Conservation (phyloP, 2,329 filamentous ascomycete species). For the Trichophyton rubrum region DNA sequence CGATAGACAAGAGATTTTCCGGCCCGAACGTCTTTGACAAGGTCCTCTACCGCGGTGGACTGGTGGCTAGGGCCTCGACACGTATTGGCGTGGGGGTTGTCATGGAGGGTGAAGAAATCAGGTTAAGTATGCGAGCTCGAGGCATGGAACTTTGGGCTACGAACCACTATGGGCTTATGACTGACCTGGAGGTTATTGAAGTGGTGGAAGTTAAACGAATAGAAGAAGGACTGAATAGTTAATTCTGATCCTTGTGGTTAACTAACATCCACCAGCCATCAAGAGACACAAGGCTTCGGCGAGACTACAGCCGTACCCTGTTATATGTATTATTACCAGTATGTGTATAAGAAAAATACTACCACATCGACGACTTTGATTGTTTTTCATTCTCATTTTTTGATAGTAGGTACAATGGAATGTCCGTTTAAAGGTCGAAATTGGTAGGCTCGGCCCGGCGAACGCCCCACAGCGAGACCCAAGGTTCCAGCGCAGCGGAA, state of each 20-base stretch:
- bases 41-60: conserved; percentile 5
- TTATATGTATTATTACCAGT: background rate
- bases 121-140: conserved; percentile 11
- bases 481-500: background rate
- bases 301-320: background rate
- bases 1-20: background rate
- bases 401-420: background rate
- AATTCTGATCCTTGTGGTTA: too few relatives aligned
- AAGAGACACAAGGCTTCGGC: background rate
- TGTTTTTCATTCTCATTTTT: background rate
- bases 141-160: conserved; percentile 16
- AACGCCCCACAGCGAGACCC: background rate
- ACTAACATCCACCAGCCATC: too few relatives aligned
- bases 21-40: conserved; percentile 6
- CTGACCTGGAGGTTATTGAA: conserved; percentile 10
- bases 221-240: too few relatives aligned
- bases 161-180: conserved; percentile 18
- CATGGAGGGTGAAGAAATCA: conserved; percentile 7
- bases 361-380: background rate
- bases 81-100: background rate
- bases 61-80: background rate
- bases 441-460: background rate
- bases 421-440: background rate
- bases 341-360: background rate
- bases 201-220: background rate